Base-by-base conservation (phyloP, 148 eudicot species). In the Beta vulgaris region DNA sequence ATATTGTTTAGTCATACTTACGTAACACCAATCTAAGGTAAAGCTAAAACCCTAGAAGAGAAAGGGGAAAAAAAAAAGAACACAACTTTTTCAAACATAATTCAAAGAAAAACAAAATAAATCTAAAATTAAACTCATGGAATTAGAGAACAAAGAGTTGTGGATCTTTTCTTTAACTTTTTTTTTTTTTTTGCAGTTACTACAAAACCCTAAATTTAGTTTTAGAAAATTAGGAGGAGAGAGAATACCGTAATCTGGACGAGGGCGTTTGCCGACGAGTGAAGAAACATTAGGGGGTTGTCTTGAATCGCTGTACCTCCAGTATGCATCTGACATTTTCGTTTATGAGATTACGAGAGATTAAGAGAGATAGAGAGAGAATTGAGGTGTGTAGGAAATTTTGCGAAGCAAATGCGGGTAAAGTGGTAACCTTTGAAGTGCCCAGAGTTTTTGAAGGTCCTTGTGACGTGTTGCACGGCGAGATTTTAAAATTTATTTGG, bases 221-320 rank as follows among this genome's bases (percentile, higher is more conserved):
- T 12, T 64, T 19, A 46, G 29, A 13, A 4, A 63, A 0, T 13
- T 8, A n/a, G 31, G 36, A 34, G 37, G 60, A 13, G 36, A 21
- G 53, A 18, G 57, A 0, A 43, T 82, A 91, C 93, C 97, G 55
- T 78, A 91, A 21, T 89, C 89, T 70, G 86, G 26, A n/a, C 91
- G 93, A 70, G 97, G 90, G 32, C 93, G 97, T 83, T 91, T 89
- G 16, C 78, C 86, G 66, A 46, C 76, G 29, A 86, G 78, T 8
- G 89, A 53, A 0, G 80, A 55, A 40, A 79, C 66, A 25, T 74
- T 60, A 16, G 65, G 80, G 25, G 61, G 85, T 77, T 81, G 90
- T 82, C 86, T 77, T 57, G 77, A 37, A 39, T 88, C 91, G 46
- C 31, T 74, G 87, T 87, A 86, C 53, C 88, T 79, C 89, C 91